Conservation (phyloP, 768 basidiomycete genomes). For the Podaxis sp. region DNA sequence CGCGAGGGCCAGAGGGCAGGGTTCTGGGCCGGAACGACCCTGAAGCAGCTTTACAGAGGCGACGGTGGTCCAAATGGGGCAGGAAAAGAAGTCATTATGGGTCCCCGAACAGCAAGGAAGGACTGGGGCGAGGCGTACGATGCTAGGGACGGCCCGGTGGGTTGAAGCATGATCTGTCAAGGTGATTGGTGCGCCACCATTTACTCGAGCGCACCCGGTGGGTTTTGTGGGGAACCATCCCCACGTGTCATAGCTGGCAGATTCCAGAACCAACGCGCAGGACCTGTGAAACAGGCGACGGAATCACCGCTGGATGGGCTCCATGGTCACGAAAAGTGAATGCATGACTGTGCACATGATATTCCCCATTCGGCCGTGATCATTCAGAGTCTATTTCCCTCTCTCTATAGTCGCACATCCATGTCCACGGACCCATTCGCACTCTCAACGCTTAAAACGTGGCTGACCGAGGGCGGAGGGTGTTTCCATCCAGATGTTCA, state of each 20-base stretch:
- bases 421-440: background rate
- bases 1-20: background rate
- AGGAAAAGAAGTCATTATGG: background rate
- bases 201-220: too few species aligned
- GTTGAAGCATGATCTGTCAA: too few species aligned
- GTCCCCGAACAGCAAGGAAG: background rate
- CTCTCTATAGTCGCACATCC: background rate
- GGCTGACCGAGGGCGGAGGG: constrained; percentile 3
- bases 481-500: background rate
- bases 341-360: too few species aligned
- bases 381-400: background rate
- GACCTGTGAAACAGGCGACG: too few species aligned
- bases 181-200: too few species aligned
- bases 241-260: too few species aligned
- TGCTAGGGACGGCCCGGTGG: background rate
- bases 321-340: too few species aligned
- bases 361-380: too few species aligned
- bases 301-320: too few species aligned
- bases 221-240: too few species aligned
- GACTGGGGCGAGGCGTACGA: background rate
- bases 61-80: background rate
- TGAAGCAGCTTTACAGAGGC: background rate
- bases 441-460: constrained; percentile 1
- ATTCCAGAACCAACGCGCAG: too few species aligned
- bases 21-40: background rate